Conservation (phyloP, 257 asterid species). For the Solanum etuberosum region DNA sequence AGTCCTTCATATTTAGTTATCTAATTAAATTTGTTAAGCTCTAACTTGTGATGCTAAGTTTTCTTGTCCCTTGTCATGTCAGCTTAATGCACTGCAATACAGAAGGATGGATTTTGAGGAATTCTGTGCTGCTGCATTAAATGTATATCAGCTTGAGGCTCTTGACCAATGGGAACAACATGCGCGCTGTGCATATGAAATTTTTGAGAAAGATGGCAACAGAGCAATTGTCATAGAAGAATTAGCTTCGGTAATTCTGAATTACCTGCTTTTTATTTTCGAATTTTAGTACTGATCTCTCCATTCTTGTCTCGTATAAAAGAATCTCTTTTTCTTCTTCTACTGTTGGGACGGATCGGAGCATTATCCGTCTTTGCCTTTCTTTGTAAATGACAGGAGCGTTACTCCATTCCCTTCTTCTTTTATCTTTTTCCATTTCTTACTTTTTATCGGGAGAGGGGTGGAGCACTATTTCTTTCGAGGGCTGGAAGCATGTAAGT, state of each 20-base stretch:
- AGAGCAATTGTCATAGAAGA: slow-evolving; percentile 78
- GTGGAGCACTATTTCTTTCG: background rate
- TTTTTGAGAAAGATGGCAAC: slow-evolving; percentile 84
- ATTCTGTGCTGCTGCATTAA: slow-evolving; percentile 68
- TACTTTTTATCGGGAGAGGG: background rate
- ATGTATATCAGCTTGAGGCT: slow-evolving; percentile 75
- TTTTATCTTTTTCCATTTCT: background rate
- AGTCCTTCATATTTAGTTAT: background rate
- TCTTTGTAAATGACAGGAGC: background rate
- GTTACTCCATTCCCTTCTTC: background rate
- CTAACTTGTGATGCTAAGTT: slow-evolving; percentile 3
- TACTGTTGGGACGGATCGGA: background rate
- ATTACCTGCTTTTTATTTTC: background rate
- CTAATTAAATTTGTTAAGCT: background rate
- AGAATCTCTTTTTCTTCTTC: background rate
- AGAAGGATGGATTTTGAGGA: slow-evolving; percentile 95
- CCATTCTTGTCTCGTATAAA: background rate
- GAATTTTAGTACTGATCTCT: background rate
- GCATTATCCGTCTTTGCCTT: background rate
- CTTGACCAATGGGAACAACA: slow-evolving; percentile 82
- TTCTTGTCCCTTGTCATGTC: slow-evolving; percentile 1
- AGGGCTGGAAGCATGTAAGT: background rate
- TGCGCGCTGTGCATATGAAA: slow-evolving; percentile 78
- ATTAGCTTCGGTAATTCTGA: slow-evolving; percentile 60
- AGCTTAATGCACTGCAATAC: slow-evolving; percentile 85